phyloP scores from a whole-genome alignment of 768 basidiomycete genomes.

The Punctularia strigosozonata region DNA sequence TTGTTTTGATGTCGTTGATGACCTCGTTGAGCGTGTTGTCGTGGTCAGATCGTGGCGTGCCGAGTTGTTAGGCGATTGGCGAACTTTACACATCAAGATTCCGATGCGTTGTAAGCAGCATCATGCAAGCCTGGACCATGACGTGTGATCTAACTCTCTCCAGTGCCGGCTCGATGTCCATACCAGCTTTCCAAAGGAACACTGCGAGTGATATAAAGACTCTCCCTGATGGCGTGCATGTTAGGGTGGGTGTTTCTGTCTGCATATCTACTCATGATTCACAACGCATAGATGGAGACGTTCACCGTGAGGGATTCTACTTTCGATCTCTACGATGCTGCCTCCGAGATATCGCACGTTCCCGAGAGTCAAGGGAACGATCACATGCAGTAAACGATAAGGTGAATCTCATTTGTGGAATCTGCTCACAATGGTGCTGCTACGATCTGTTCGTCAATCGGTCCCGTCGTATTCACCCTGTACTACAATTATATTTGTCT shows the following conservation, averaged over 20 bases:
- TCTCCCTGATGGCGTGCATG: conserved; percentile 47
- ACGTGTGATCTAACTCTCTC: conserved; percentile 32
- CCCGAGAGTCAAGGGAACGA: too few relatives aligned
- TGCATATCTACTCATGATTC: conserved; percentile 4
- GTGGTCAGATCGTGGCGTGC: conserved; percentile 54
- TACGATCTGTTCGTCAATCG: too few relatives aligned
- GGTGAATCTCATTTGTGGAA: too few relatives aligned
- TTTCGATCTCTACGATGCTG: conserved; percentile 37
- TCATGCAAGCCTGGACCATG: conserved; percentile 36
- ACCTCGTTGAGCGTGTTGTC: not conserved
- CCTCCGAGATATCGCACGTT: too few relatives aligned
- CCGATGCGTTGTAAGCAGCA: conserved; percentile 39
- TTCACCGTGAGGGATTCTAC: conserved; percentile 31
- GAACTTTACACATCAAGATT: conserved; percentile 37
- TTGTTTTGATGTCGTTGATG: not conserved
- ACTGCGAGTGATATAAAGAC: conserved; percentile 9
- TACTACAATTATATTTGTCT: too few relatives aligned
- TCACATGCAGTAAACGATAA: too few relatives aligned
- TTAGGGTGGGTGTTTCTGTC: conserved; percentile 31
- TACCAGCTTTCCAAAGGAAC: conserved; percentile 19
- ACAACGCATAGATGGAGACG: conserved; percentile 47
- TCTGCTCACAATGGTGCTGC: too few relatives aligned
- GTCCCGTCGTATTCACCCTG: too few relatives aligned
- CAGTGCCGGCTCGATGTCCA: conserved; percentile 17
- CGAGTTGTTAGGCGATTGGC: conserved; percentile 54